Base-by-base conservation (phyloP, 2,329 filamentous ascomycete genomes). In the Fusarium mexicanum region DNA sequence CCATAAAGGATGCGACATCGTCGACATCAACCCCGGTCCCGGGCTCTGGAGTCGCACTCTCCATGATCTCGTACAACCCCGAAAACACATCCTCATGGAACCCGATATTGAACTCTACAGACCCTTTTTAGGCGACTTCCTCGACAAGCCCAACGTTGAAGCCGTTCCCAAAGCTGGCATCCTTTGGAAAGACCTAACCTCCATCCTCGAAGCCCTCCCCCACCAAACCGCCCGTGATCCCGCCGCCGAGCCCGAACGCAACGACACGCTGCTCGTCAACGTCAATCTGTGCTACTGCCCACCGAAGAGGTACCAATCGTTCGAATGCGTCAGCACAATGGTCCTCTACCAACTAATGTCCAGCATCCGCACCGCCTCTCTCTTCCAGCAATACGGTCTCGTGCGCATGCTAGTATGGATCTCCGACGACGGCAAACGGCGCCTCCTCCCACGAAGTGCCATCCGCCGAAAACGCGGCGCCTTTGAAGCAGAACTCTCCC, bases 31-130 rank as follows among this genome's bases (percentile, higher is more conserved):
- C 80, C 96, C 96, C 0, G 95, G 95, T 20, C 85, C 85, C 3
- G 94, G 95, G 14, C 61, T 97, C 6, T 96, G 93, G 90, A 97
- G 95, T 40, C 85, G 86, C 35, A 93, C 92, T 77, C 85, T 98
- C 2, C 91, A 98, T 79, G 87, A 94, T 1, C 84, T 88, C 51
- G 86, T 99, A 13, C 84, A 94, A 77, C 96, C 96, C 9, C 91
- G 94, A 65, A 91, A 90, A 10, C 96, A 99, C 84, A 84, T 98
- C 50, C 86, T 99, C 47, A 87, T 98, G 82, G 95, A 98, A 78
- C 91, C 91, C 6, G 89, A 93, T 40, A 81, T 83, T 6, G 82
- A 85, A 0, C 77, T 87, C 8, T 96, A 93, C 80, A 72, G 83
- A 2, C 85, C 89, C 0, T 90, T 92, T 69, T 88, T 98, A 31